phyloP scores from a whole-genome alignment of 441 rosid genomes.

The Bocquillonia castaneifolia region DNA sequence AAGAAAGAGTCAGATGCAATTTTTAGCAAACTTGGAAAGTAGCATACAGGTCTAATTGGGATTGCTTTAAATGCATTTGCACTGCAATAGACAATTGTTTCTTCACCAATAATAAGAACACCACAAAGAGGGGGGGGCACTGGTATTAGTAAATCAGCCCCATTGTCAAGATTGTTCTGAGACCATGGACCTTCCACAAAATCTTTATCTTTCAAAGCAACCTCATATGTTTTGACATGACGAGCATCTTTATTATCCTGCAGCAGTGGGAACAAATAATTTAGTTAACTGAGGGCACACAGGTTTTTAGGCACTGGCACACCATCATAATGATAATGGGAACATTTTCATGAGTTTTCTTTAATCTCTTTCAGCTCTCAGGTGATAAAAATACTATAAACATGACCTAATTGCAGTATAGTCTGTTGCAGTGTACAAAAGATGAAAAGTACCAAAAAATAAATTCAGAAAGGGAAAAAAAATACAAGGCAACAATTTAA shows the following conservation, averaged over 20 bases:
- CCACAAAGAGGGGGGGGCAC: slow-evolving; percentile 98
- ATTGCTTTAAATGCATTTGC: slow-evolving; percentile 87
- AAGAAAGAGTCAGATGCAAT: neutral
- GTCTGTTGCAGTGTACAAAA: neutral
- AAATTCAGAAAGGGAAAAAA: neutral
- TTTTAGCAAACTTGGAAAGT: slow-evolving; percentile 13
- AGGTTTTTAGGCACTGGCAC: neutral
- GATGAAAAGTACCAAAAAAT: neutral
- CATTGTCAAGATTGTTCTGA: slow-evolving; percentile 91
- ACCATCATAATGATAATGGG: neutral
- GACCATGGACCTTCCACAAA: slow-evolving; percentile 97
- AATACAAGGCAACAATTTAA: neutral
- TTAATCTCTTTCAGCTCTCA: neutral
- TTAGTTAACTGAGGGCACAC: neutral
- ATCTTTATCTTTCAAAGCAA: slow-evolving; percentile 91
- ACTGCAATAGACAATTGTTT: slow-evolving; percentile 89
- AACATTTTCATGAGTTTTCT: neutral
- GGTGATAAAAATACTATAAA: neutral
- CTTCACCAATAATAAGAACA: slow-evolving; percentile 93
- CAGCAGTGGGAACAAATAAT: slow-evolving; percentile 10
- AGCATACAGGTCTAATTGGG: slow-evolving; percentile 85
- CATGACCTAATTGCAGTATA: neutral
- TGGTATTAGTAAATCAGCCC: slow-evolving; percentile 89
- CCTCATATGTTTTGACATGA: slow-evolving; percentile 93
- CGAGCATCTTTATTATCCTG: slow-evolving; percentile 99